Conservation (phyloP, 2,329 filamentous ascomycete genomes). For the Phyllosticta citribraziliensis region DNA sequence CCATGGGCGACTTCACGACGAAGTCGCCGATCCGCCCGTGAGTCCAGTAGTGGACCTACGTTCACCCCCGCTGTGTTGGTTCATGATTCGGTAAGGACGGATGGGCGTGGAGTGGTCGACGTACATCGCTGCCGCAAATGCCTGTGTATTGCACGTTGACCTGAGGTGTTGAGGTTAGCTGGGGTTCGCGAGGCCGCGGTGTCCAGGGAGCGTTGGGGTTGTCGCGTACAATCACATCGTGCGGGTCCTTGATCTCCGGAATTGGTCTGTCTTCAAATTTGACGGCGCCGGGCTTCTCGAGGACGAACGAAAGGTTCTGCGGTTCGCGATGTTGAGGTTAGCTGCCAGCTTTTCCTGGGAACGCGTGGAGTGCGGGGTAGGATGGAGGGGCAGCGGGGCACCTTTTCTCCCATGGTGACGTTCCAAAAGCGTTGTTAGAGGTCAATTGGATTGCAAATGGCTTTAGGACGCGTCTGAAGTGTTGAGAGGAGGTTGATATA, state of each 20-base stretch:
- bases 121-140: constrained; percentile 78
- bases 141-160: constrained; percentile 58
- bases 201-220: neutral
- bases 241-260: constrained; percentile 53
- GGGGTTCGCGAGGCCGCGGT: neutral
- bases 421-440: neutral
- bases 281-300: constrained; percentile 65
- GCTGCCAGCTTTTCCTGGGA: neutral
- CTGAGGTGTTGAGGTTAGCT: constrained; percentile 3
- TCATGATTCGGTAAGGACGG: neutral
- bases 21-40: constrained; percentile 41
- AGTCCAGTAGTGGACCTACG: constrained; percentile 39
- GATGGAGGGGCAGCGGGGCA: neutral
- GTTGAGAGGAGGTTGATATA: neutral
- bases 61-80: neutral
- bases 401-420: neutral
- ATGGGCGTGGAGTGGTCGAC: constrained; percentile 8
- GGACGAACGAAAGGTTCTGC: constrained; percentile 72
- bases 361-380: neutral
- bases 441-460: neutral
- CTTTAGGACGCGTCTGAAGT: neutral
- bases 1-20: constrained; percentile 40
- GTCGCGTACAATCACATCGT: constrained; percentile 70
- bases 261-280: constrained; percentile 66
- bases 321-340: neutral